Evolutionary conservation across 164 flowering plant species (phyloP), one percentile per base, ranked within the genome.

Genomic region (Magnolia officinalis): DNA sequence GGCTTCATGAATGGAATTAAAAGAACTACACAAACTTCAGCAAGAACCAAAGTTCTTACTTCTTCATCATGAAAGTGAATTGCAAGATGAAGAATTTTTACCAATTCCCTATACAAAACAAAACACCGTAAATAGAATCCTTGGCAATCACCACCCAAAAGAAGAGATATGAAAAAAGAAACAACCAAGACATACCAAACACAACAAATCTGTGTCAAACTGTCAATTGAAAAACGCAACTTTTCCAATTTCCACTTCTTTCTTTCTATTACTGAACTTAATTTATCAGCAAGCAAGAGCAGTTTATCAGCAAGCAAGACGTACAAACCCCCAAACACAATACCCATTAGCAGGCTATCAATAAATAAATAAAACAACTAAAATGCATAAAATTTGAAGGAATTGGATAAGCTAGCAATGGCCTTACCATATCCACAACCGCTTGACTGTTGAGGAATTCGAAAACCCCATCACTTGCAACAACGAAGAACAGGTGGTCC

Each of bases 391-490:
- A 64, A 74, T 29, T 4, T 4, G 21, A 5, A 74, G 10, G 11
- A 2, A 65, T 19, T 29, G 37, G 6, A 26, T 13, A n/a, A 26
- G 50, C 11, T 51, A 51, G 2, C 7, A 14, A 50, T 26, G 72
- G 31, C 26, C 84, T 81, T 90, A 94, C 98, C 98, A 90, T 91
- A 76, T 91, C 72, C 18, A 94, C 92, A 72, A 96, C 99, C 7
- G 88, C 81, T 84, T 96, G 97, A 92, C 99, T 96, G 7, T 92
- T 85, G 72, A 94, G 87, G 78, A 96, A 94, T 84, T 96, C 98
- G 29, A 96, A 96, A 72, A 96, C 91, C 61, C 99, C 99, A 87
- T 96, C 99, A 78, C 98, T 96, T 45, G 99, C 99, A 84, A 92
- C 76, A 14, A 96, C 92, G 75, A 96, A 91, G 85, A 96, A 96